Base-by-base conservation (phyloP, 768 basidiomycete genomes). In the Sistotremastrum suecicum region DNA sequence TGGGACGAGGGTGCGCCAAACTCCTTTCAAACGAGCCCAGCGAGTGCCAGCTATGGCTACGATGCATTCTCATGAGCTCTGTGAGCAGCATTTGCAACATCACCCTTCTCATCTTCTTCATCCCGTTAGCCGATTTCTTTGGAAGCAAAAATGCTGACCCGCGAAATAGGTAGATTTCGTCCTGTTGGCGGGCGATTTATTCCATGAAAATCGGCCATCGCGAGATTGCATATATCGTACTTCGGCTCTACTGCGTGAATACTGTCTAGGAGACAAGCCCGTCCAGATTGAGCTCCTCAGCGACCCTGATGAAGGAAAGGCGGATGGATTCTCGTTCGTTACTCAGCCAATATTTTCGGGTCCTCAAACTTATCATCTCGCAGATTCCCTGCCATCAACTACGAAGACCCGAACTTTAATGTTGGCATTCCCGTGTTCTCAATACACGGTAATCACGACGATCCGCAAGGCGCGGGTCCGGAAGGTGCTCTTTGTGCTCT, bases 361-460 rank as follows among this genome's bases (percentile, higher is more conserved):
- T 20, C 20, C 4, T 37, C 0, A 8, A 3, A 44, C 36, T 42
- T 20, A 30, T 48, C 38, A 46, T 48, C 31, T 1, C 28, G 5
- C 54, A 97, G 91, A 10, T 99, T 97, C 58, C 95, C 95, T 8
- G 89, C 90, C 1, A 67, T 99, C 51, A 98, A 99, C 61, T 97
- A 97, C 57, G 91, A 99, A 61, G 94, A 99, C 55, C 78, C 83
- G 2, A 98, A 99, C 59, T 70, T 97, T 47, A 99, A 99, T 59
- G 73, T 99, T 43, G 78, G 77, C 3, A 88, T 95, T n/a, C 95
- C 95, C 3, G 85, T 98, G 31, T 99, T 99, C 64, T 97, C 94
- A 0, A 98, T 99, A 43, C 95, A 99, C 56, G 95, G 95, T 38
- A 99, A 99, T 58, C 95, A 99, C 62, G 95, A 99, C 57, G 95